Percentiles rank a stretch among this genome's conserved stretches.
phyloP scores from a whole-genome alignment of 106 monocot genomes.

The Hemerocallis citrina region DNA sequence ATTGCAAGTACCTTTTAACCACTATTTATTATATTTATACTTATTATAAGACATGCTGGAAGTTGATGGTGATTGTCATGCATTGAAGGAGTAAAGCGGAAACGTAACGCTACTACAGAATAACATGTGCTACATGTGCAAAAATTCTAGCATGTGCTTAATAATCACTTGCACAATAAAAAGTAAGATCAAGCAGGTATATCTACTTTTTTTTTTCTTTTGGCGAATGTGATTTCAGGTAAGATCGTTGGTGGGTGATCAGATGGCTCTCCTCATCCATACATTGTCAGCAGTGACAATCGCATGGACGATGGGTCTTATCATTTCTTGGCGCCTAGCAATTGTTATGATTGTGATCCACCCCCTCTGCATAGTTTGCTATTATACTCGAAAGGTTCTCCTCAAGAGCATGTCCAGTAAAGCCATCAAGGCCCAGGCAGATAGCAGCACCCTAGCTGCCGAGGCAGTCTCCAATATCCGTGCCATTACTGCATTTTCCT shows the following conservation, averaged over 20 bases:
- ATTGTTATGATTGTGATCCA: constrained; percentile 44
- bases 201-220: too few species aligned
- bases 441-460: constrained; percentile 38
- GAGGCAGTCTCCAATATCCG: constrained; percentile 46
- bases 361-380: constrained; percentile 28
- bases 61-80: too few species aligned
- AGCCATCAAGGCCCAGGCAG: constrained; percentile 28
- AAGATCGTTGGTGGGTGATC: constrained; percentile 48
- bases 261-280: constrained; percentile 37
- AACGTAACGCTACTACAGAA: too few species aligned
- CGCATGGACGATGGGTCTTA: constrained; percentile 35
- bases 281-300: constrained; percentile 26
- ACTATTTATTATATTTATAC: too few species aligned
- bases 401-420: constrained; percentile 34
- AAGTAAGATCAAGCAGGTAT: too few species aligned
- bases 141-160: too few species aligned
- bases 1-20: too few species aligned
- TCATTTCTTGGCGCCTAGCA: constrained; percentile 37
- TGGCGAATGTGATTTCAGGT: constrained; percentile 22
- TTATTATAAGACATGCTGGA: too few species aligned
- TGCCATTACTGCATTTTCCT: constrained; percentile 38
- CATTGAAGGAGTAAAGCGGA: too few species aligned
- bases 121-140: too few species aligned
- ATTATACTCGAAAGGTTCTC: constrained; percentile 34
- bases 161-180: too few species aligned